Percentiles rank a stretch among this genome's conserved stretches.
Conservation (phyloP, 129 eudicot genomes). For the Lactuca saligna region DNA sequence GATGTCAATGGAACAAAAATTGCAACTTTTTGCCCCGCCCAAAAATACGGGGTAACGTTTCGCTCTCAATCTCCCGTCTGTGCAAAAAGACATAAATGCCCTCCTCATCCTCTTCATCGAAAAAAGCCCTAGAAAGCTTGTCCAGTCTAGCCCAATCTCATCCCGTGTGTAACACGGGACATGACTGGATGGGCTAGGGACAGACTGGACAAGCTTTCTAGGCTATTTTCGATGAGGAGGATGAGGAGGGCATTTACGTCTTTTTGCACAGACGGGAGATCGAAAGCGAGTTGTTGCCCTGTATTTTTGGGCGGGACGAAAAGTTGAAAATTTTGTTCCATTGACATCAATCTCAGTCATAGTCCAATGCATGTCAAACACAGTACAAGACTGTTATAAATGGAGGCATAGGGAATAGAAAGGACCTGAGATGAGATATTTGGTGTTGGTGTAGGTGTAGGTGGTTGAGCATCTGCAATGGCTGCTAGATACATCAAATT, state of each 20-base stretch:
- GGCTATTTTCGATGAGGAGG: not conserved
- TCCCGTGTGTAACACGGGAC: not conserved
- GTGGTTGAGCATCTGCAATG: slow-evolving; percentile 90
- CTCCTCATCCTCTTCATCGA: not conserved
- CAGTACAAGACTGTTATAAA: not conserved
- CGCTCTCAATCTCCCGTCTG: not conserved
- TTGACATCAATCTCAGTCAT: not conserved
- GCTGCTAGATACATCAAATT: slow-evolving; percentile 91
- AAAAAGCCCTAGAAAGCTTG: not conserved
- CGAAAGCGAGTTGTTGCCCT: not conserved
- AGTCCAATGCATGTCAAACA: not conserved
- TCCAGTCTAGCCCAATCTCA: not conserved
- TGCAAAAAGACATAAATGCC: not conserved
- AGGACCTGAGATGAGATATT: slow-evolving; percentile 23
- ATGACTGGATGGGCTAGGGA: not conserved
- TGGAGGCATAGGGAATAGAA: slow-evolving; percentile 5
- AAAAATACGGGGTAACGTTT: not conserved
- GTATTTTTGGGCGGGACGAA: not conserved
- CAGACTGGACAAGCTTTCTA: too few species aligned
- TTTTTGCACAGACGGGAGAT: not conserved
- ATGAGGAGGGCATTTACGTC: not conserved
- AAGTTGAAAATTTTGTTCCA: not conserved
- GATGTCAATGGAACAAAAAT: not conserved
- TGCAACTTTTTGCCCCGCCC: not conserved
- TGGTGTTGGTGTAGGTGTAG: slow-evolving; percentile 51